Evolutionary conservation across 73 alveolate genomes (phyloP).

Genomic region (Tetrahymena malaccensis): DNA sequence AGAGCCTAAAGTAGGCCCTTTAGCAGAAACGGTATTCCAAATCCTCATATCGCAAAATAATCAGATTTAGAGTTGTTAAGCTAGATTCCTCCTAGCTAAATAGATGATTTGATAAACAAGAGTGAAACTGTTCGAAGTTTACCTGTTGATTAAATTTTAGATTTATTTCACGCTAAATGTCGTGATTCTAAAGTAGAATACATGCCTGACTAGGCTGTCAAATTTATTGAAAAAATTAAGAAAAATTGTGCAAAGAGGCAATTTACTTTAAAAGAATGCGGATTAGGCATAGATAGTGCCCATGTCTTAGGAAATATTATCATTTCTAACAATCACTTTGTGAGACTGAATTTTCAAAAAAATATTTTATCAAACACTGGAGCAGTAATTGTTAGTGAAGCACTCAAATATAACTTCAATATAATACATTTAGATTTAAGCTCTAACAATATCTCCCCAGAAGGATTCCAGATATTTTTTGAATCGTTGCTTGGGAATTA

Average conservation of each 20-base stretch:
- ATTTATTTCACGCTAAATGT: not conserved
- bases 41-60: not conserved
- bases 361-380: conserved; percentile 61
- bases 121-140: not conserved
- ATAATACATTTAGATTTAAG: conserved; percentile 40
- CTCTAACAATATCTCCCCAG: conserved; percentile 43
- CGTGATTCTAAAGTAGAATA: not conserved
- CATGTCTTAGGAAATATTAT: conserved; percentile 3
- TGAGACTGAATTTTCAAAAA: conserved; percentile 24
- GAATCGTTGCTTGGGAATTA: conserved; percentile 17
- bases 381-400: conserved; percentile 17
- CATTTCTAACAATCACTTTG: not conserved
- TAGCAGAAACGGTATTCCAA: not conserved
- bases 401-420: conserved; percentile 13
- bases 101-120: not conserved
- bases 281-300: conserved; percentile 5
- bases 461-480: conserved; percentile 47
- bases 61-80: not conserved
- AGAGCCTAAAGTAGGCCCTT: not conserved
- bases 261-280: not conserved
- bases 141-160: not conserved
- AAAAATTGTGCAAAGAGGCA: not conserved
- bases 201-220: not conserved
- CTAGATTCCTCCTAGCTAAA: not conserved
- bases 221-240: not conserved